Percentiles rank a stretch among this genome's conserved stretches.
These are phyloP conservation scores for Pelargonium australe DNA, from an alignment of 441 rosid species.

Conservation along the genomic window DNA sequence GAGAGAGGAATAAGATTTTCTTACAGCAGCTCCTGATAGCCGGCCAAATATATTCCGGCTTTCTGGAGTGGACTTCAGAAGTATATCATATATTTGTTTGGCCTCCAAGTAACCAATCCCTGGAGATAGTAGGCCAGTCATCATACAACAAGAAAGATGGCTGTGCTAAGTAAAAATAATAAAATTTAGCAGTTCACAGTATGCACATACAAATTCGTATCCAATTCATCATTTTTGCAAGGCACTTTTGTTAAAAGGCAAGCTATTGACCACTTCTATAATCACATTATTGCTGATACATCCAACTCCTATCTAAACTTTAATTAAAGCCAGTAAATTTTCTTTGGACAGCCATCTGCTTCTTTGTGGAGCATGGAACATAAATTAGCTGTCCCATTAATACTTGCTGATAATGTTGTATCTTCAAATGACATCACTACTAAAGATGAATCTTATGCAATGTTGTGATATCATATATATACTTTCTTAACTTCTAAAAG, in stretches of 20 bases:
- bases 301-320: too few species aligned
- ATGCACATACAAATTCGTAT: neutral
- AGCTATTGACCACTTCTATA: neutral
- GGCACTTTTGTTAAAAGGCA: neutral
- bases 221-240: neutral
- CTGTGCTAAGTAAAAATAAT: neutral
- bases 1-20: slow-evolving; percentile 22
- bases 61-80: slow-evolving; percentile 67
- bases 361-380: neutral
- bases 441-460: neutral
- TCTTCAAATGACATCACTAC: neutral
- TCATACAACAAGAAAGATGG: slow-evolving; percentile 12
- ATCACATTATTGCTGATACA: too few species aligned
- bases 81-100: slow-evolving; percentile 68
- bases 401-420: neutral
- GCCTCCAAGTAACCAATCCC: slow-evolving; percentile 84
- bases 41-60: slow-evolving; percentile 90
- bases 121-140: slow-evolving; percentile 28
- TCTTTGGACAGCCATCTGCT: too few species aligned
- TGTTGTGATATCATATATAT: neutral
- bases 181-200: slow-evolving; percentile 1
- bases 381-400: slow-evolving; percentile 1
- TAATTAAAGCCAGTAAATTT: too few species aligned
- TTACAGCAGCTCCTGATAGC: slow-evolving; percentile 88
- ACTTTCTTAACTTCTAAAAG: neutral